Conservation (phyloP, 2,329 filamentous ascomycete species). For the Plenodomus biglobosus region DNA sequence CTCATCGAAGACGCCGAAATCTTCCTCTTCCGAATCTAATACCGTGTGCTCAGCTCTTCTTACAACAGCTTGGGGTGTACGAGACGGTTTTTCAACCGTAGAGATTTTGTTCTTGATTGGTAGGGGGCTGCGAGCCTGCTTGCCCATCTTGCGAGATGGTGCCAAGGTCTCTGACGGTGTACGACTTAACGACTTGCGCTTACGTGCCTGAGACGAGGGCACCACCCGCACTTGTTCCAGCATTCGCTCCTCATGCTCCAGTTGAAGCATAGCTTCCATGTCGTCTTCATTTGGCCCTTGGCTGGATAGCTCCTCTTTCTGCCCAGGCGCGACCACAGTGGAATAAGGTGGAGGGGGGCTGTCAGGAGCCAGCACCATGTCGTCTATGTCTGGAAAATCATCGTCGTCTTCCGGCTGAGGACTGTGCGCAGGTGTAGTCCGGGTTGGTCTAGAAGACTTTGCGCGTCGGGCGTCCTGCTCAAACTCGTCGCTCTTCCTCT, state of each 20-base stretch:
- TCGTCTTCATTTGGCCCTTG: slow-evolving; percentile 7
- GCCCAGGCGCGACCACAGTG: slow-evolving; percentile 33
- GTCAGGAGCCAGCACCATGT: slow-evolving; percentile 26
- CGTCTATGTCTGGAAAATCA: slow-evolving; percentile 46
- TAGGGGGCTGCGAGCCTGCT: slow-evolving; percentile 23
- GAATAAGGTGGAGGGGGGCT: slow-evolving; percentile 49
- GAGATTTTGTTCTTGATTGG: slow-evolving; percentile 10
- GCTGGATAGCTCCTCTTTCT: slow-evolving; percentile 1
- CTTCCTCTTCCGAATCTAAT: slow-evolving; percentile 39
- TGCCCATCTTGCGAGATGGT: slow-evolving; percentile 36
- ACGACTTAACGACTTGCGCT: slow-evolving; percentile 37
- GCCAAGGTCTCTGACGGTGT: slow-evolving; percentile 27
- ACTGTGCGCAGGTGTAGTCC: slow-evolving; percentile 11
- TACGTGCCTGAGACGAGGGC: slow-evolving; percentile 18
- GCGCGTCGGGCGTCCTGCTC: slow-evolving; percentile 27
- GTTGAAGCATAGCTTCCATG: slow-evolving; percentile 12
- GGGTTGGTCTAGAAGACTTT: slow-evolving; percentile 22
- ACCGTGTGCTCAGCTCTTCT: slow-evolving; percentile 24
- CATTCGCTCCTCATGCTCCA: slow-evolving; percentile 18
- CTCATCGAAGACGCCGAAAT: slow-evolving; percentile 31
- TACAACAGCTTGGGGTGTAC: slow-evolving; percentile 13
- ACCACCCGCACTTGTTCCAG: slow-evolving; percentile 8
- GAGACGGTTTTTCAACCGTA: slow-evolving; percentile 1
- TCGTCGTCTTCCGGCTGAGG: slow-evolving; percentile 19
- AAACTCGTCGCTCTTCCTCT: slow-evolving; percentile 52